Conservation (phyloP, 2,329 filamentous ascomycete genomes). For the Fusarium illudens region DNA sequence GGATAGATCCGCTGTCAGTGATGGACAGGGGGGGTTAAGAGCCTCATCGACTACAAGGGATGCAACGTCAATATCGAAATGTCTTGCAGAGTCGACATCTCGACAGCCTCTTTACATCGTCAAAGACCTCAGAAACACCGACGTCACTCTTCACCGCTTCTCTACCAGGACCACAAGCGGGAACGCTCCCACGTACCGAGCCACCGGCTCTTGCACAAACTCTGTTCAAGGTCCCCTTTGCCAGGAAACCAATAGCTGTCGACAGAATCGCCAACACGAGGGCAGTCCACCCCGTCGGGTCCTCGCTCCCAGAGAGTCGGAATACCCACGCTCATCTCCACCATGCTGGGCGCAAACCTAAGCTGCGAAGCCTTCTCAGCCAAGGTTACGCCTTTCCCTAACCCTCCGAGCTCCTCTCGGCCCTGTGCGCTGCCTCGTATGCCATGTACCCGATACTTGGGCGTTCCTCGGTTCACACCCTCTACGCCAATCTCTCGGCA, state of each 20-base stretch:
- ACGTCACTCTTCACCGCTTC: conserved; percentile 18
- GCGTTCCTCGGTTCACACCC: conserved; percentile 23
- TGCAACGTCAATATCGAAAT: not conserved
- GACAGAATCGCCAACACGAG: conserved; percentile 16
- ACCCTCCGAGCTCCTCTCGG: conserved; percentile 2
- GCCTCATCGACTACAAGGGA: conserved; percentile 25
- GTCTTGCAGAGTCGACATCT: not conserved
- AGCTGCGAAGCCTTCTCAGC: conserved; percentile 7
- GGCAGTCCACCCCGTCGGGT: conserved; percentile 22
- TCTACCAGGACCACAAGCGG: not conserved
- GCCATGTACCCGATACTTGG: conserved; percentile 36
- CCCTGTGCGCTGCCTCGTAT: not conserved
- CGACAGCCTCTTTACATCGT: not conserved
- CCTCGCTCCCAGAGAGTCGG: conserved; percentile 23
- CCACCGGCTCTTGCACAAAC: conserved; percentile 32
- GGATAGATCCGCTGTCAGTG: conserved; percentile 42
- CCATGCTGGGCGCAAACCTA: conserved; percentile 23
- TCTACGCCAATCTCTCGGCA: conserved; percentile 5
- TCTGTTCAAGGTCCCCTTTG: conserved; percentile 27
- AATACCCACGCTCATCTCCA: conserved; percentile 15
- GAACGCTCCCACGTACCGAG: conserved; percentile 29
- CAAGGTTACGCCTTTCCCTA: conserved; percentile 26
- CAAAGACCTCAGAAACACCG: not conserved
- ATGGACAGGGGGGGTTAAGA: conserved; percentile 22
- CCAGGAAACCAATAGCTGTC: conserved; percentile 24